These are phyloP conservation scores for Erigeron philadelphicus DNA, from an alignment of 140 eudicot species.

Conservation along the genomic window DNA sequence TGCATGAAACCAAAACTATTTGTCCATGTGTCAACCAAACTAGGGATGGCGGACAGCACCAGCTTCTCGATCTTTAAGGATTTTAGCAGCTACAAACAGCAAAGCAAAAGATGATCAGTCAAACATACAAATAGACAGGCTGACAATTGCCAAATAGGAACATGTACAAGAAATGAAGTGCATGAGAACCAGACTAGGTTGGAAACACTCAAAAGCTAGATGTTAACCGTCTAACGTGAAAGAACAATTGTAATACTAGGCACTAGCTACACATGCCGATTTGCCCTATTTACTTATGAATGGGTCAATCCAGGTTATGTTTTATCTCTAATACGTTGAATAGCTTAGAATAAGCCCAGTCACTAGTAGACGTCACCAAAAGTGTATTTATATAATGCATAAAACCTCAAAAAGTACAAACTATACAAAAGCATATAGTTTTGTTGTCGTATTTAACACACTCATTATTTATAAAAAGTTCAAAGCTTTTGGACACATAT, in stretches of 20 bases:
- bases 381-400: too few relatives aligned
- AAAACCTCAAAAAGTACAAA: too few relatives aligned
- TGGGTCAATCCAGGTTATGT: neutral
- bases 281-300: neutral
- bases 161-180: neutral
- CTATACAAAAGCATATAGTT: too few relatives aligned
- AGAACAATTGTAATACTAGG: neutral
- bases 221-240: neutral
- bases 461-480: neutral
- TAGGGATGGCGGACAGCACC: constrained; percentile 72
- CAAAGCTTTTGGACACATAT: neutral
- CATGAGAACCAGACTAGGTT: neutral
- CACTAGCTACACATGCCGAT: neutral
- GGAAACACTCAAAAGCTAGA: neutral
- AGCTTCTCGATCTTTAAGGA: constrained; percentile 82
- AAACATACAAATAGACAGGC: neutral
- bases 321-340: neutral
- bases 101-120: constrained; percentile 3
- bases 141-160: neutral
- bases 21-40: constrained; percentile 76
- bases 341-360: neutral
- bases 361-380: too few relatives aligned
- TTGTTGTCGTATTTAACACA: neutral
- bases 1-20: constrained; percentile 68
- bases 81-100: constrained; percentile 53